A percentile compares a stretch with the other conserved stretches of the same genome.
phyloP scores from a whole-genome alignment of 495 filamentous ascomycete genomes.

The Neurospora africana region DNA sequence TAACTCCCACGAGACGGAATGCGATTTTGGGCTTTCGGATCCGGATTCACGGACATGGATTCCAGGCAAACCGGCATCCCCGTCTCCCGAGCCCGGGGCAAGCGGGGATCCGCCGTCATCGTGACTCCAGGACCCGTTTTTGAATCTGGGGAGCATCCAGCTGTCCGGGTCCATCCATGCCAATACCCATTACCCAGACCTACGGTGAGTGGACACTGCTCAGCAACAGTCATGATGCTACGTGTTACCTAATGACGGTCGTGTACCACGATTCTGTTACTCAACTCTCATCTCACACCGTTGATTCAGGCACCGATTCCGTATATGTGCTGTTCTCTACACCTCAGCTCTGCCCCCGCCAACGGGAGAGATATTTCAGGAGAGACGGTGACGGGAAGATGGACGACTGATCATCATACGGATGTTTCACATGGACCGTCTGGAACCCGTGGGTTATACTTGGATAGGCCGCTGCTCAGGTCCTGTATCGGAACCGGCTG shows the following conservation, averaged over 20 bases:
- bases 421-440: neutral
- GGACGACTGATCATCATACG: neutral
- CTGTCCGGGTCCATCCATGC: neutral
- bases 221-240: neutral
- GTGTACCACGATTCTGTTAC: neutral
- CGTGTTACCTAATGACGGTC: neutral
- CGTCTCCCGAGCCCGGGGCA: neutral
- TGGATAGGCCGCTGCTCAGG: neutral
- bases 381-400: neutral
- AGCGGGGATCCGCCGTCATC: neutral
- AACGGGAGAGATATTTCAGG: neutral
- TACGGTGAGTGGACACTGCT: neutral
- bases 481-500: neutral
- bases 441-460: neutral
- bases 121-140: neutral
- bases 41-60: neutral
- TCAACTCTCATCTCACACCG: neutral
- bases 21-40: neutral
- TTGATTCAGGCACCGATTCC: neutral
- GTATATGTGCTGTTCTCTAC: neutral
- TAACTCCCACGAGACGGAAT: neutral
- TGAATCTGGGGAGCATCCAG: neutral
- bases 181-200: neutral
- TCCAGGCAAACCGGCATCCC: conserved; percentile 4
- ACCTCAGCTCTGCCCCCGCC: neutral